Evolutionary conservation across 352 stramenopile genomes (phyloP).

Genomic region (Aphanomyces euteiches): DNA sequence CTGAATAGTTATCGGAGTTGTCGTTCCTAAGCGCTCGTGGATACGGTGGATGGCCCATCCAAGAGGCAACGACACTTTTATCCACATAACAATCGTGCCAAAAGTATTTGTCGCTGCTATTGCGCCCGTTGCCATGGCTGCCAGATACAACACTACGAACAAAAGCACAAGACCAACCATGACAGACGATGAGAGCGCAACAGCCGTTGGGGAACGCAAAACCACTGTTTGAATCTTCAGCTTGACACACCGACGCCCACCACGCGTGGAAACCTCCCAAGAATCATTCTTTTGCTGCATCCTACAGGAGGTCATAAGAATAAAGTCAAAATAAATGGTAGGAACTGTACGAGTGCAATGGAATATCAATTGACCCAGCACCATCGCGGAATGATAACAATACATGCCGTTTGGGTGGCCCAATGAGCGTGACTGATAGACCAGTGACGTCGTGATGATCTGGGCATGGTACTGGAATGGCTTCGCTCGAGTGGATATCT

Average conservation of each 20-base stretch:
- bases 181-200: background rate
- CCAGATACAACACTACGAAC: background rate
- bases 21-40: background rate
- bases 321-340: background rate
- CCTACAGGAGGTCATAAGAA: background rate
- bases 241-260: background rate
- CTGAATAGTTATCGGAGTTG: background rate
- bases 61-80: background rate
- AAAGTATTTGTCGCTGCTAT: background rate
- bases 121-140: background rate
- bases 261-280: background rate
- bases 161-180: background rate
- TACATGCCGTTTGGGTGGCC: background rate
- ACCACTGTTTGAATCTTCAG: background rate
- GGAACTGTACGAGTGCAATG: background rate
- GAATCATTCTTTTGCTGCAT: background rate
- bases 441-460: slow-evolving; percentile 11
- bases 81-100: slow-evolving; percentile 1
- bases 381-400: background rate
- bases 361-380: background rate
- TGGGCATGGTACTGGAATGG: background rate
- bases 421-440: background rate
- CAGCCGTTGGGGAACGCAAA: background rate
- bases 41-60: background rate
- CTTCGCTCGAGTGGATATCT: background rate